Percentiles rank a stretch among this genome's conserved stretches.
phyloP scores from a whole-genome alignment of 2,329 filamentous ascomycete genomes.

The Acephala macrosclerotiorum region DNA sequence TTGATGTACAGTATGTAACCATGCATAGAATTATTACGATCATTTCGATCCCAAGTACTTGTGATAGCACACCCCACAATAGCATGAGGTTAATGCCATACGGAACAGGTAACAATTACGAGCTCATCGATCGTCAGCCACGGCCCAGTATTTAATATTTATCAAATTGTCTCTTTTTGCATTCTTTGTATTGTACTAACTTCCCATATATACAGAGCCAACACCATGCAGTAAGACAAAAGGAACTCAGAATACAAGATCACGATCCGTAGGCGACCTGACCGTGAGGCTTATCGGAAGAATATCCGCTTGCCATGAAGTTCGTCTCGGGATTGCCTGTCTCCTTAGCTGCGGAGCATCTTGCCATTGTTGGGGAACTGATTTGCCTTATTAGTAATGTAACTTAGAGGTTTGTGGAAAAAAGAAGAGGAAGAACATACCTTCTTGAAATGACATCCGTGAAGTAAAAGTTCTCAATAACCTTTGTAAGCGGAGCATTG shows the following conservation, averaged over 20 bases:
- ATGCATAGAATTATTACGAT: conserved; percentile 5
- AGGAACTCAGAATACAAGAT: conserved; percentile 41
- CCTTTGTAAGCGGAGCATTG: conserved; percentile 79
- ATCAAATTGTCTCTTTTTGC: conserved; percentile 21
- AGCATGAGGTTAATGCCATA: no score
- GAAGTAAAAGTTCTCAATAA: conserved; percentile 97
- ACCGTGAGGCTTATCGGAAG: conserved; percentile 39
- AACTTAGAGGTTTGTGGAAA: conserved; percentile 5
- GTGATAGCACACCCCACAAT: neutral
- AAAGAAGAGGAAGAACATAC: conserved; percentile 56
- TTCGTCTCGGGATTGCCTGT: conserved; percentile 80
- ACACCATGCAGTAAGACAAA: conserved; percentile 36
- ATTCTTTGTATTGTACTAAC: conserved; percentile 40
- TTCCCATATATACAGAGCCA: conserved; percentile 47
- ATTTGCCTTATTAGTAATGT: neutral
- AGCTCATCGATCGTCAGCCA: no score
- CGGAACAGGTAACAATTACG: no score
- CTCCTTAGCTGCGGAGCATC: conserved; percentile 92
- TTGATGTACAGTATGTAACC: conserved; percentile 36
- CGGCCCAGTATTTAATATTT: no score
- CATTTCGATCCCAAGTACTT: neutral
- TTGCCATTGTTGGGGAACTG: conserved; percentile 97
- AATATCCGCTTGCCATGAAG: conserved; percentile 75
- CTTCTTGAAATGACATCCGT: conserved; percentile 97
- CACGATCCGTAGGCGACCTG: conserved; percentile 43